Conservation (phyloP, 495 filamentous ascomycete genomes). For the Lasiosphaeris hirsuta region DNA sequence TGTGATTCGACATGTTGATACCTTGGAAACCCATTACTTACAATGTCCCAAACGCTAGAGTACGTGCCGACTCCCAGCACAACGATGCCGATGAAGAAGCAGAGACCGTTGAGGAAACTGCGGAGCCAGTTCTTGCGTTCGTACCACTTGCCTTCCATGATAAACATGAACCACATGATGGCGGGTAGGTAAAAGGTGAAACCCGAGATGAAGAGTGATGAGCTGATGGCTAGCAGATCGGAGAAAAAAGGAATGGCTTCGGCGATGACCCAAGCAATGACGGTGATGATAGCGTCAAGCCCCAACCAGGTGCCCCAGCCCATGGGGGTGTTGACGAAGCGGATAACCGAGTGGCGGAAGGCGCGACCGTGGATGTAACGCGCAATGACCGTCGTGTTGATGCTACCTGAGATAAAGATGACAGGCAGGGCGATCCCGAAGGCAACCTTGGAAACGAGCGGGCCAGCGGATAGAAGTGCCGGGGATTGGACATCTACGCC, state of each 20-base stretch:
- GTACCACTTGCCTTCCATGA: conserved; percentile 52
- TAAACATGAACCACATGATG: conserved; percentile 62
- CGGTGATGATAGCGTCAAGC: conserved; percentile 57
- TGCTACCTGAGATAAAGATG: conserved; percentile 65
- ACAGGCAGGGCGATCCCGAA: conserved; percentile 81
- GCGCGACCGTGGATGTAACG: conserved; percentile 67
- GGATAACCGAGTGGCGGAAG: conserved; percentile 51
- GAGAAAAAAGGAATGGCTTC: conserved; percentile 71
- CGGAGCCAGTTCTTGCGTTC: conserved; percentile 44
- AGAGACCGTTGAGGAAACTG: conserved; percentile 45
- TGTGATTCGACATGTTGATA: neutral
- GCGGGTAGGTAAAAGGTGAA: conserved; percentile 66
- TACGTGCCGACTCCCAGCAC: conserved; percentile 59
- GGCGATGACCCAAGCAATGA: conserved; percentile 69
- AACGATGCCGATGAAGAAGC: conserved; percentile 54
- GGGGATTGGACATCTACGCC: conserved; percentile 66
- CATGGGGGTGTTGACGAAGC: conserved; percentile 59
- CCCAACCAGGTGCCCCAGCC: conserved; percentile 57
- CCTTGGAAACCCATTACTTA: conserved; percentile 32
- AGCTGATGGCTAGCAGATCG: conserved; percentile 58
- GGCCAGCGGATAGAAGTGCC: conserved; percentile 62
- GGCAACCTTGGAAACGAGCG: conserved; percentile 62
- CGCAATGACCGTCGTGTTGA: conserved; percentile 54
- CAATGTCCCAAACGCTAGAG: conserved; percentile 53
- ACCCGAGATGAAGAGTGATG: conserved; percentile 59